Evolutionary conservation across 2,329 filamentous ascomycete species (phyloP), one percentile per base, ranked within the genome.

Genomic region (Pseudogymnoascus sp.): DNA sequence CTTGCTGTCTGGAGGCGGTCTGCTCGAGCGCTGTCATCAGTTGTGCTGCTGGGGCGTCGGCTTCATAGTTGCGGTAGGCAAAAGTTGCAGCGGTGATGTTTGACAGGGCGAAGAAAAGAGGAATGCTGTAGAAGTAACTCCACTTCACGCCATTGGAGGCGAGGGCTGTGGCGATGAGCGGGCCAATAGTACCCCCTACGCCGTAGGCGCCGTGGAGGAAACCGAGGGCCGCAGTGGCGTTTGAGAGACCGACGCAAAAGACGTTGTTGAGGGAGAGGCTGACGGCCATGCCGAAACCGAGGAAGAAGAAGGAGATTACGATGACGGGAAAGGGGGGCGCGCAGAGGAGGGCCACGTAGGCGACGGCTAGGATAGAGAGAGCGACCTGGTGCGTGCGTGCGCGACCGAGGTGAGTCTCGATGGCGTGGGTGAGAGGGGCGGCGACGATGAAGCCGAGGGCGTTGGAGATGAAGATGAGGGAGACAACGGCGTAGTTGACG

Each of bases 381-480:
- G 84, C 78, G 11, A 88, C 63, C 37, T 86, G 83, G 25, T 91
- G 78, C 0, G 85, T 81, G 68, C 80, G 85, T 3, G 85, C 85
- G 59, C 88, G 82, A 6, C 91, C 90, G 1, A 92, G 75, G 18
- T 81, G 82, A 5, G 77, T 75, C 62, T 87, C 81, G 3, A 92
- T 77, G 1, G 77, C 74, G 69, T 92, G 87, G n/a, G 88, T 70
- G 65, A 88, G 79, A 38, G 87, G 83, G 1, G 90, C 90, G 1
- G 88, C 88, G 11, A 82, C 74, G 70, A 96, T 86, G 76, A 91
- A 96, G 14, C 91, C 91, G 3, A 88, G 67, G 0, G 91, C 90
- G 68, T 90, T 90, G 49, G 87, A 84, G 31, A 95, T 83, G 77
- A 95, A 96, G 70, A 96, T 90, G 38, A 93, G 78, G 1, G 91